Conservation (phyloP, 192 early-diverging fungal genomes). For the Coemansia sp. region DNA sequence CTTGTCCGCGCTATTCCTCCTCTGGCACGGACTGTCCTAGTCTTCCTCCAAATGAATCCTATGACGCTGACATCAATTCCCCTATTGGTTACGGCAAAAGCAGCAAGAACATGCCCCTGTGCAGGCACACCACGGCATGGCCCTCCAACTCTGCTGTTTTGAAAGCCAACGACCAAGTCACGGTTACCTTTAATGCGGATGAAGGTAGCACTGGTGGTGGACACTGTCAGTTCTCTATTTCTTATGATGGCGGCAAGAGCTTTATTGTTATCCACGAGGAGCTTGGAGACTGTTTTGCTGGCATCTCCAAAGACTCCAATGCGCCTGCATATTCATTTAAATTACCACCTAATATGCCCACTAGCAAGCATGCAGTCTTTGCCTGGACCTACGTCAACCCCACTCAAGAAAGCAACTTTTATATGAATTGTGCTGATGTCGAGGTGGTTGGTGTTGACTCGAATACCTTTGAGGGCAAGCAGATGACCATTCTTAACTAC, state of each 20-base stretch:
- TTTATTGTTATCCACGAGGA: conserved; percentile 58
- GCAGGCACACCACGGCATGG: conserved; percentile 34
- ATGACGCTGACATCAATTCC: conserved; percentile 8
- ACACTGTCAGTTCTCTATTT: conserved; percentile 66
- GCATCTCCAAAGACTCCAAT: conserved; percentile 2
- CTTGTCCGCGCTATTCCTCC: background rate
- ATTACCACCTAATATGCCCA: conserved; percentile 56
- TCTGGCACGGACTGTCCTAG: conserved; percentile 4
- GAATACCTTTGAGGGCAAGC: conserved; percentile 14
- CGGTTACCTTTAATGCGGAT: conserved; percentile 41
- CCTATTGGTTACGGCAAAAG: conserved; percentile 7
- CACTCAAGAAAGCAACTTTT: conserved; percentile 59
- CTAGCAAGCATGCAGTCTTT: conserved; percentile 53
- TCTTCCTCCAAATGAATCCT: conserved; percentile 1
- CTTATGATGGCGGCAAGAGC: conserved; percentile 59
- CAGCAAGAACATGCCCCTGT: conserved; percentile 12
- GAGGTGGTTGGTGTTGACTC: conserved; percentile 13
- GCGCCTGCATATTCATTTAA: conserved; percentile 38
- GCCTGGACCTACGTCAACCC: conserved; percentile 65
- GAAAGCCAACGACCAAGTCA: conserved; percentile 52
- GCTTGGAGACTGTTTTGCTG: conserved; percentile 45
- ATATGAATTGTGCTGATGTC: conserved; percentile 53
- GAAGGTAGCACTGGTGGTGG: conserved; percentile 55
- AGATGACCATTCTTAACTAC: conserved; percentile 32
- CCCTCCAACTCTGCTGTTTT: conserved; percentile 37